These are phyloP conservation scores for Silybum marianum DNA, from an alignment of 129 eudicot species.

Conservation along the genomic window DNA sequence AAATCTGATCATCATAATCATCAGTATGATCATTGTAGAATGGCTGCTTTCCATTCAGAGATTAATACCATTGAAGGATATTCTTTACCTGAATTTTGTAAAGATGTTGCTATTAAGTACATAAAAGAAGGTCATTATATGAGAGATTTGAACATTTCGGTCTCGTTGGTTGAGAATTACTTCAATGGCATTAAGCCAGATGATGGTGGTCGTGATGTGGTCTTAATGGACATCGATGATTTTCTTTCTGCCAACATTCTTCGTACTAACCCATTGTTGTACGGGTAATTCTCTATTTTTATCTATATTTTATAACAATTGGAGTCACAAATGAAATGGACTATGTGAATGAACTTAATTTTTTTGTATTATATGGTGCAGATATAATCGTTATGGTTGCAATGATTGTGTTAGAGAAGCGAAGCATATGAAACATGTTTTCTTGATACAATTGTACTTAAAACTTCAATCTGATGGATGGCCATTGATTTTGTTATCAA, in stretches of 20 bases:
- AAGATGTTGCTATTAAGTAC: conserved; percentile 43
- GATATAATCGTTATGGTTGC: conserved; percentile 32
- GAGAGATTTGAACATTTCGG: conserved; percentile 53
- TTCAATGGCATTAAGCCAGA: conserved; percentile 36
- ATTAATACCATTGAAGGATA: conserved; percentile 41
- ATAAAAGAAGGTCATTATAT: conserved; percentile 62
- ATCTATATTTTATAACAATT: neutral
- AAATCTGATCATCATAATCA: conserved; percentile 28
- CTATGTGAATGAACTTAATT: neutral
- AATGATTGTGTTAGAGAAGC: conserved; percentile 48
- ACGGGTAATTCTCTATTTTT: conserved; percentile 32
- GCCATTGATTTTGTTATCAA: conserved; percentile 59
- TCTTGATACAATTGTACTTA: conserved; percentile 42
- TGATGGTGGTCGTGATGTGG: conserved; percentile 44
- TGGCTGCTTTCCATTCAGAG: conserved; percentile 49
- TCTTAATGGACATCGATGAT: conserved; percentile 66
- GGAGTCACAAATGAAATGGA: neutral
- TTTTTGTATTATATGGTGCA: conserved; percentile 11
- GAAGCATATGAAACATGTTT: conserved; percentile 40
- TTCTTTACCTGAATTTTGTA: conserved; percentile 51
- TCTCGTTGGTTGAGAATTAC: conserved; percentile 44
- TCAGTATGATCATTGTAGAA: conserved; percentile 46
- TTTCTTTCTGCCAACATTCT: conserved; percentile 31
- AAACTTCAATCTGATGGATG: conserved; percentile 55
- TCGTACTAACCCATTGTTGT: conserved; percentile 13